Percentiles rank a stretch among this genome's conserved stretches.
Conservation (phyloP, 1,284 basidiomycete genomes). For the Mycena sp. region DNA sequence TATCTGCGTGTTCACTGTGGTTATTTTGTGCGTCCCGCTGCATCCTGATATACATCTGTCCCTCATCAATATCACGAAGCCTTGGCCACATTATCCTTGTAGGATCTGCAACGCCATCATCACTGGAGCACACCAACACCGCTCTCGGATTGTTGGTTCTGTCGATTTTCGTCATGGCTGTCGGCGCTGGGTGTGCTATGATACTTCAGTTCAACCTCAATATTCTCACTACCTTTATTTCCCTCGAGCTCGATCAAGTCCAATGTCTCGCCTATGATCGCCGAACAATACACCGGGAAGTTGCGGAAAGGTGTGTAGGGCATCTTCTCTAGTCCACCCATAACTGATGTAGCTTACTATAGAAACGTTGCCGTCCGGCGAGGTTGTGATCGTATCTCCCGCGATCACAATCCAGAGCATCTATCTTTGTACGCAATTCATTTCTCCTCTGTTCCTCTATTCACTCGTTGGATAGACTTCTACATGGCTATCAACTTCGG, state of each 20-base stretch:
- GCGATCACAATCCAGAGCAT: conserved; percentile 60
- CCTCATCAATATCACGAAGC: conserved; percentile 30
- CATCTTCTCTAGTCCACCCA: no score
- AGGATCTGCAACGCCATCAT: conserved; percentile 47
- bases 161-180: conserved; percentile 58
- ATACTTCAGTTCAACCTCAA: no score
- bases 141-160: conserved; percentile 49
- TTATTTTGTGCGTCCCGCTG: conserved; percentile 46
- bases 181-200: conserved; percentile 33
- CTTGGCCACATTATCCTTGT: conserved; percentile 56
- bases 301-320: conserved; percentile 50
- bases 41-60: neutral
- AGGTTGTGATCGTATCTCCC: conserved; percentile 72
- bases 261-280: conserved; percentile 67
- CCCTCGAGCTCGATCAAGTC: conserved; percentile 57
- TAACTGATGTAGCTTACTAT: no score
- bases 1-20: conserved; percentile 58
- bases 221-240: no score
- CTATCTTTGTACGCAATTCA: conserved; percentile 48
- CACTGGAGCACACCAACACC: conserved; percentile 43
- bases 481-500: conserved; percentile 67
- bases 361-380: conserved; percentile 59
- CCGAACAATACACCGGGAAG: conserved; percentile 64
- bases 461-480: no score
- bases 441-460: no score